Evolutionary conservation across 257 asterid species (phyloP), one percentile per base, ranked within the genome.

Genomic region (Osmanthus fragrans): DNA sequence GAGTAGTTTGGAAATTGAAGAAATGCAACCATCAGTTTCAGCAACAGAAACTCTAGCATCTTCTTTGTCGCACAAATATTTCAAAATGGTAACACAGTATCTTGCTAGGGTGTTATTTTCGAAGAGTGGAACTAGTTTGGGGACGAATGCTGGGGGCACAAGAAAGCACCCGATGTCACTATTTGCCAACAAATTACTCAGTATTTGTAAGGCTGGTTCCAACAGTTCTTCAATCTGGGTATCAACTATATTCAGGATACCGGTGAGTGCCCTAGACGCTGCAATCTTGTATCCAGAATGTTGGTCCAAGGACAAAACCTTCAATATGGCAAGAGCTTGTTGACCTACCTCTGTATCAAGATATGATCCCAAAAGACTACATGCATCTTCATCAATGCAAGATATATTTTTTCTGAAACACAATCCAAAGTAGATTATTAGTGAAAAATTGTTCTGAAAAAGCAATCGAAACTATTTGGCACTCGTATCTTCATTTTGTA

Each of bases 21-120:
- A 79, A 42, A 96, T 78, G 72, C 96, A 90, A 18, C 97, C 98
- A 18, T 87, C 90, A 8, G 89, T 88, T 79, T 89, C 90, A 11
- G 91, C 92, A 23, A 93, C 65, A 30, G 71, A 80, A 70, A 65
- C 71, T 77, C 89, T 82, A 34, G 87, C 87, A 42, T 78, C 91
- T 79, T 79, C 85, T 6, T 30, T 76, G 30, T 79, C 76, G 9
- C 88, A 83, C 76, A 91, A 16, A 49, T 87, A 88, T 42, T 86
- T 86, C 88, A 96, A 65, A 76, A 93, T 89, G 79, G 82, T 64
- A 23, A 87, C 69, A 76, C 91, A 86, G 73, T 81, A 76, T 73
- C 85, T 73, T 10, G 91, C 84, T 13, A 89, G 77, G 6, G 25
- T 33, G 21, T 58, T 40, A 34, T 89, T 84, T 70, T 89, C 89